These are phyloP conservation scores for Trichoderma koningii DNA, from an alignment of 2,329 filamentous ascomycete genomes.

Conservation along the genomic window DNA sequence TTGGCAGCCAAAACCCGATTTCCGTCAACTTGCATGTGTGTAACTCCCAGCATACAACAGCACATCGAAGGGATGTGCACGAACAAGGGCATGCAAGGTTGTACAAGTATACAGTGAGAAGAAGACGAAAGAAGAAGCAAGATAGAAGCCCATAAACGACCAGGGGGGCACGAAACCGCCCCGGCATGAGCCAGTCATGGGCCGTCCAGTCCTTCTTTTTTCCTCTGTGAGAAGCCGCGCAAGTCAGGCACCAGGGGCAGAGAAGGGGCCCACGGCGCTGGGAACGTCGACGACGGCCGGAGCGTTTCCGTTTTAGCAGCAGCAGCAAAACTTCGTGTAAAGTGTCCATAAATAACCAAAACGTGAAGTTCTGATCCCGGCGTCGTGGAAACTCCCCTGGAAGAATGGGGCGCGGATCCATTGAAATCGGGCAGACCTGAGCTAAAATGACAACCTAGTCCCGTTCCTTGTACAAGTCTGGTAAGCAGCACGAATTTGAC, in stretches of 20 bases:
- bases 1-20: neutral
- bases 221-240: neutral
- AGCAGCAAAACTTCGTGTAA: neutral
- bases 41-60: neutral
- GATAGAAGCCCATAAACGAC: slow-evolving; percentile 1
- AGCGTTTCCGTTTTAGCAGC: slow-evolving; percentile 6
- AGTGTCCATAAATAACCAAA: too few species aligned
- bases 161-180: slow-evolving; percentile 10
- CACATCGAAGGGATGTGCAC: neutral
- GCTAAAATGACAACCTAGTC: too few species aligned
- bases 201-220: too few species aligned
- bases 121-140: neutral
- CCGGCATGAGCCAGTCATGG: neutral
- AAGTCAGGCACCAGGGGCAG: neutral
- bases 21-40: neutral
- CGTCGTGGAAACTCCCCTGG: slow-evolving; percentile 21
- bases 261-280: slow-evolving; percentile 5
- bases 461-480: too few species aligned
- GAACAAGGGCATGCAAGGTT: neutral
- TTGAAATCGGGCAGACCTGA: neutral
- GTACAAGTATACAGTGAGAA: neutral
- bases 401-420: slow-evolving; percentile 10
- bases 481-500: neutral
- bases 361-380: neutral
- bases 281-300: slow-evolving; percentile 10